Conservation (phyloP, 1,284 basidiomycete genomes). For the Singerocomus inundabilis region DNA sequence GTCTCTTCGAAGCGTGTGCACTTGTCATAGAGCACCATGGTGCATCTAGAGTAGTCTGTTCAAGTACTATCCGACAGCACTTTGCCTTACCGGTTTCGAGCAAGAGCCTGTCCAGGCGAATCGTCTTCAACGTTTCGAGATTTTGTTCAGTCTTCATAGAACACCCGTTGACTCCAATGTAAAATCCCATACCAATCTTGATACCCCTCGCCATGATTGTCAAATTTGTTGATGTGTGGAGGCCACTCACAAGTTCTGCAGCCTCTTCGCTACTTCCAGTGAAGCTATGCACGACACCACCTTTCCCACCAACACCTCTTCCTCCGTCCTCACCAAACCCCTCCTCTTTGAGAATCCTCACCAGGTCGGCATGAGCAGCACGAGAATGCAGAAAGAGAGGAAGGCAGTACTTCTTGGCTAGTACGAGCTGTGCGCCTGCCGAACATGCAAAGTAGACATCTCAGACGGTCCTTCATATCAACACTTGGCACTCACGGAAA, state of each 20-base stretch:
- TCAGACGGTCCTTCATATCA: background rate
- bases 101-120: conserved; percentile 68
- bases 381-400: conserved; percentile 88
- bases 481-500: conserved; percentile 50
- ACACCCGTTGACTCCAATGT: conserved; percentile 74
- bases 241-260: conserved; percentile 58
- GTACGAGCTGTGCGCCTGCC: conserved; percentile 56
- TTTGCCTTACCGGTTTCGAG: conserved; percentile 69
- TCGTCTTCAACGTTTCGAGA: conserved; percentile 55
- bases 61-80: background rate
- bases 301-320: conserved; percentile 49
- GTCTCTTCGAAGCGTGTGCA: conserved; percentile 68
- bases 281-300: conserved; percentile 87
- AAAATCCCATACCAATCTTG: conserved; percentile 69
- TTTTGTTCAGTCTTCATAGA: conserved; percentile 80
- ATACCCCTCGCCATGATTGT: background rate
- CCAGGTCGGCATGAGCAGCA: conserved; percentile 72
- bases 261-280: conserved; percentile 73
- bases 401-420: conserved; percentile 72
- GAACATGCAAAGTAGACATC: background rate
- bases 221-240: background rate
- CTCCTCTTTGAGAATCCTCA: conserved; percentile 65
- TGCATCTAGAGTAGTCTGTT: conserved; percentile 49
- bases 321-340: conserved; percentile 63
- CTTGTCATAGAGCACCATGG: conserved; percentile 84